Percentiles rank a stretch among this genome's conserved stretches.
Conservation (phyloP, 169 alveolate genomes). For the Plasmodium knowlesi region DNA sequence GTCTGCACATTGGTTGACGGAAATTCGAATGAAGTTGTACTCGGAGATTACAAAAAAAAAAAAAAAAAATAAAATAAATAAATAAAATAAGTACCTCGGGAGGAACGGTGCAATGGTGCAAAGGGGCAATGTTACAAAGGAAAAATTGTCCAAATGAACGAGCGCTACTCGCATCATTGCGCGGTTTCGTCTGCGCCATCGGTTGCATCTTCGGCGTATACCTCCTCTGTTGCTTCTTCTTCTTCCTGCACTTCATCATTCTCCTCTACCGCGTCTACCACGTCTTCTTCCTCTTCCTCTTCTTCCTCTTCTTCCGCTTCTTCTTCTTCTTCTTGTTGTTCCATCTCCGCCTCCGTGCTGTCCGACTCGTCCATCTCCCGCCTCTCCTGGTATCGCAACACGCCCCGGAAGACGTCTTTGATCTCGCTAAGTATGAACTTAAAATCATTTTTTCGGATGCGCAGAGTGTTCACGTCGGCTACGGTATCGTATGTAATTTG, state of each 20-base stretch:
- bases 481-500: conserved; percentile 37
- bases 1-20: not conserved
- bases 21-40: not conserved
- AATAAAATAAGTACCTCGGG: not conserved
- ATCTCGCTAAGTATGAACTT: conserved; percentile 36
- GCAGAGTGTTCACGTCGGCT: conserved; percentile 45
- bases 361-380: not conserved
- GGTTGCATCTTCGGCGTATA: not conserved
- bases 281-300: not conserved
- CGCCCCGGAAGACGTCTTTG: conserved; percentile 32
- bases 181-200: not conserved
- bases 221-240: not conserved
- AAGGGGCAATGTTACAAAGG: not conserved
- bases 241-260: not conserved
- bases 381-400: conserved; percentile 3
- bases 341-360: not conserved
- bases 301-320: not conserved
- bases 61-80: not conserved
- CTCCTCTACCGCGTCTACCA: not conserved
- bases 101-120: not conserved
- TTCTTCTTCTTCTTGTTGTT: not conserved
- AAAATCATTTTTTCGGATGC: conserved; percentile 23
- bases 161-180: not conserved
- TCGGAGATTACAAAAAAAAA: not conserved
- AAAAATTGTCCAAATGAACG: not conserved